These are phyloP conservation scores for Aquilaria sinensis DNA, from an alignment of 345 rosid species.

Conservation along the genomic window DNA sequence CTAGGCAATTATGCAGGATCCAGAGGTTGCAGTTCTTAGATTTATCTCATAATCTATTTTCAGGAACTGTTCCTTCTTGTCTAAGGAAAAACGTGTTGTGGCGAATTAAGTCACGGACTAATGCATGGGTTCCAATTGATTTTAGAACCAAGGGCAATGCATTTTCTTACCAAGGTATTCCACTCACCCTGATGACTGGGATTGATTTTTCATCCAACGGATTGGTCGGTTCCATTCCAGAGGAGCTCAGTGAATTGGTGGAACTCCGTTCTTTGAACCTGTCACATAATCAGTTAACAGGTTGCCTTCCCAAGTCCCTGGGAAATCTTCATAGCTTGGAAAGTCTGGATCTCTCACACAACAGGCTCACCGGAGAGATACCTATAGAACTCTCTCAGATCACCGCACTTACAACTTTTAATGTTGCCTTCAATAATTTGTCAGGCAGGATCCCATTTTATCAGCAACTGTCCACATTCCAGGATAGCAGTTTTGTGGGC, in stretches of 20 bases:
- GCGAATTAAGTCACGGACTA: constrained; percentile 10
- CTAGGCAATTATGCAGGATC: constrained; percentile 11
- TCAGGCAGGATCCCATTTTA: not conserved
- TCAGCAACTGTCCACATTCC: constrained; percentile 13
- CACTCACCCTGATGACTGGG: constrained; percentile 17
- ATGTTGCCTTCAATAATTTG: not conserved
- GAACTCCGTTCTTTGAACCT: constrained; percentile 16
- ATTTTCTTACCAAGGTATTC: constrained; percentile 14
- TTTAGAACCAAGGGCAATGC: constrained; percentile 18
- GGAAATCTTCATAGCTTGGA: constrained; percentile 11
- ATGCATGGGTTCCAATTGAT: constrained; percentile 16
- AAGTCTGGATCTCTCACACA: constrained; percentile 23
- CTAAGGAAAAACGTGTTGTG: constrained; percentile 1
- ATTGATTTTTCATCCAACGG: constrained; percentile 16
- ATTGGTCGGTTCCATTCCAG: constrained; percentile 10
- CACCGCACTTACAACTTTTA: not conserved
- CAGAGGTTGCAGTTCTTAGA: constrained; percentile 16
- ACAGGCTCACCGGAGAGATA: constrained; percentile 15
- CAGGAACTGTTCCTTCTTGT: constrained; percentile 17
- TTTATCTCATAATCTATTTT: constrained; percentile 12
- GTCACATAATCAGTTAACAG: constrained; percentile 14
- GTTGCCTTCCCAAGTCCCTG: constrained; percentile 14
- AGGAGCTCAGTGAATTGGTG: constrained; percentile 8
- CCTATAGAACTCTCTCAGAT: constrained; percentile 9
- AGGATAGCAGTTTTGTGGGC: constrained; percentile 4